Conservation (phyloP, 768 basidiomycete genomes). For the Mrakia gelida region DNA sequence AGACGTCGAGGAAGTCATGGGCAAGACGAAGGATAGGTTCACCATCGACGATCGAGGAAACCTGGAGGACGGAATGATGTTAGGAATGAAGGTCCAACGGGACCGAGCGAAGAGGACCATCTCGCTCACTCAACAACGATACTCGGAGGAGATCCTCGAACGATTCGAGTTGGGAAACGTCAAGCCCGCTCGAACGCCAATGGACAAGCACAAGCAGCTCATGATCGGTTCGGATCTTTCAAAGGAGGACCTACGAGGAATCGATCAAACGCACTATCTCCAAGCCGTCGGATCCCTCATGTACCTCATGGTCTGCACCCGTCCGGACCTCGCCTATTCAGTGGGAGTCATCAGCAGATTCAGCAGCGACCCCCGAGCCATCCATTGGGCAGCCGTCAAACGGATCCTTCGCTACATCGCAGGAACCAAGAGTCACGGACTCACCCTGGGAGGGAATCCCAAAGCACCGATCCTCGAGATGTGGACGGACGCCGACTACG, state of each 20-base stretch:
- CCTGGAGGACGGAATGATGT: not conserved
- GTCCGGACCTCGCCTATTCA: constrained; percentile 7
- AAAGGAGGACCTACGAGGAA: no score
- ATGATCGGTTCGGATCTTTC: no score
- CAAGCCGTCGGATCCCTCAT: constrained; percentile 13
- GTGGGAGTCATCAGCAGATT: constrained; percentile 2
- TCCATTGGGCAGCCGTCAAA: constrained; percentile 8
- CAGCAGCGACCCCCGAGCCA: constrained; percentile 1
- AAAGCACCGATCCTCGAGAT: no score
- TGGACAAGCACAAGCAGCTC: no score
- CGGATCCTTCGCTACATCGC: constrained; percentile 11
- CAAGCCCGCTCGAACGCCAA: no score
- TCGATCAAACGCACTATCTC: constrained; percentile 2
- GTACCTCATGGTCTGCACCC: constrained; percentile 9
- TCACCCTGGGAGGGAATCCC: no score
- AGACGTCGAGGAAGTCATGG: no score
- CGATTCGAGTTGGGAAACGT: not conserved
- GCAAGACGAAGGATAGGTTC: not conserved
- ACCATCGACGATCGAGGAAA: constrained; percentile 9
- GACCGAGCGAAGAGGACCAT: constrained; percentile 1
- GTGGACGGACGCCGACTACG: no score
- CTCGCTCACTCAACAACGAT: not conserved
- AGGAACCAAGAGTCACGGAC: no score
- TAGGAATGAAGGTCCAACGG: not conserved
- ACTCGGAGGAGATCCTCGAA: not conserved